These are phyloP conservation scores for Lactarius trivialis DNA, from an alignment of 768 basidiomycete species.

Conservation along the genomic window DNA sequence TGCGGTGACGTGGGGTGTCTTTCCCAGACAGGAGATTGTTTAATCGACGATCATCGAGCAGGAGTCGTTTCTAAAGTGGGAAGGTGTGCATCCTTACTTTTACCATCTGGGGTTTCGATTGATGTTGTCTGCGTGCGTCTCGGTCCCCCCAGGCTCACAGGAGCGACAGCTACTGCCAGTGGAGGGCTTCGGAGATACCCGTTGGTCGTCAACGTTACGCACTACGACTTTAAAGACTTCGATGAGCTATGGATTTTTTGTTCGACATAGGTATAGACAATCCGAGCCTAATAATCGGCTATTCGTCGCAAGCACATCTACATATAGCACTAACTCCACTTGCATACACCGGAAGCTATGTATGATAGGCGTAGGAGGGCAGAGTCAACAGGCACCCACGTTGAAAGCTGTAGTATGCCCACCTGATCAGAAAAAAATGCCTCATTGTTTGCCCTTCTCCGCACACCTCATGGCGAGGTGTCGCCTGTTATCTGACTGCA, in stretches of 20 bases:
- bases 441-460: too few relatives aligned
- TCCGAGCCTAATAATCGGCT: not conserved
- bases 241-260: slow-evolving; percentile 82
- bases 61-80: slow-evolving; percentile 93
- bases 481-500: too few relatives aligned
- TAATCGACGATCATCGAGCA: slow-evolving; percentile 96
- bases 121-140: slow-evolving; percentile 56
- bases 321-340: not conserved
- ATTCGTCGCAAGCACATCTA: not conserved
- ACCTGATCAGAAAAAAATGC: too few relatives aligned
- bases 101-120: too few relatives aligned
- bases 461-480: too few relatives aligned
- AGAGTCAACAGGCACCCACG: too few relatives aligned
- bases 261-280: slow-evolving; percentile 30
- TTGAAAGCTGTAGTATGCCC: too few relatives aligned
- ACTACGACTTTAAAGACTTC: slow-evolving; percentile 84
- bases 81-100: too few relatives aligned
- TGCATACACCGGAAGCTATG: slow-evolving; percentile 4
- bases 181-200: slow-evolving; percentile 57
- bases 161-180: slow-evolving; percentile 79
- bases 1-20: slow-evolving; percentile 98
- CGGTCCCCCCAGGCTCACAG: slow-evolving; percentile 67
- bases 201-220: slow-evolving; percentile 92
- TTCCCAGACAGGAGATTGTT: slow-evolving; percentile 91
- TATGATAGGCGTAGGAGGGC: too few relatives aligned